phyloP scores from a whole-genome alignment of 441 rosid species.

The Hypseocharis bilobata region DNA sequence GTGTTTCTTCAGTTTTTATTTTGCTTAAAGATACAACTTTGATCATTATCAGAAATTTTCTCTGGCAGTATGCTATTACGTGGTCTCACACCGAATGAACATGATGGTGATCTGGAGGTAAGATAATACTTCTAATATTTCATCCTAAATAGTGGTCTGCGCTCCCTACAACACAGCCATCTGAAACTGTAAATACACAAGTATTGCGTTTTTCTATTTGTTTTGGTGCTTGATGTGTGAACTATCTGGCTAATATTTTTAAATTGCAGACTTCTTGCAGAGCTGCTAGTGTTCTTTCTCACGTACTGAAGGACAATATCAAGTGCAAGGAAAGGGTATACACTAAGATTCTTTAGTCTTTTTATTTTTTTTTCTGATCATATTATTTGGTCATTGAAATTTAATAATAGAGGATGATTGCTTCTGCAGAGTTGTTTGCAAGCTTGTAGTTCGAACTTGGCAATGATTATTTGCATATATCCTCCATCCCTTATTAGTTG shows the following conservation, averaged over 20 bases:
- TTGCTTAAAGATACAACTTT: not conserved
- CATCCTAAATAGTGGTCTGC: slow-evolving; percentile 5
- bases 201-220: too few species aligned
- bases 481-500: too few species aligned
- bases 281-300: slow-evolving; percentile 90
- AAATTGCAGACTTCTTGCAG: slow-evolving; percentile 75
- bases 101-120: slow-evolving; percentile 91
- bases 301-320: slow-evolving; percentile 61
- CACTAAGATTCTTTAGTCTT: slow-evolving; percentile 1
- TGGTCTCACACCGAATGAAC: slow-evolving; percentile 79
- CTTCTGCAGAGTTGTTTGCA: too few species aligned
- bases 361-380: not conserved
- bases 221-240: slow-evolving; percentile 12
- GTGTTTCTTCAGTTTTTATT: not conserved
- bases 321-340: slow-evolving; percentile 88
- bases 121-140: slow-evolving; percentile 37
- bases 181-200: too few species aligned
- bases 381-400: too few species aligned
- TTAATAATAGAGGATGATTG: too few species aligned
- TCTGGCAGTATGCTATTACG: slow-evolving; percentile 74
- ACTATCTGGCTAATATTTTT: slow-evolving; percentile 25
- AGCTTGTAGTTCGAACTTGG: too few species aligned
- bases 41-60: slow-evolving; percentile 16
- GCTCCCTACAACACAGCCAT: too few species aligned
- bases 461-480: too few species aligned